Base-by-base conservation (phyloP, 1,139 yeast species). In the Yueomyces sp. region DNA sequence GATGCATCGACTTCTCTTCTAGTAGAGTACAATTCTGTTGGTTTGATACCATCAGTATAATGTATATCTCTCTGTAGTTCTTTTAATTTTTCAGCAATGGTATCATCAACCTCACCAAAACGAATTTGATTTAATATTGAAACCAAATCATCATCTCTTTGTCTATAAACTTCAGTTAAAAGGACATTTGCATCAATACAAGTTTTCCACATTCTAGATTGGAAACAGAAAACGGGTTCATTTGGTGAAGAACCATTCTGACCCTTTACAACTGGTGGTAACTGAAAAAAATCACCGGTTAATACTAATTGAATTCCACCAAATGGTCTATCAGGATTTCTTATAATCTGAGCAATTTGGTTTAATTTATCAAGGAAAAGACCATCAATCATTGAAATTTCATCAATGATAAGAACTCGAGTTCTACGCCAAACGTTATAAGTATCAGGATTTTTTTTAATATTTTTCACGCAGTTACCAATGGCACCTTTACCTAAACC, bases 221-320 rank as follows among this genome's bases (percentile, higher is more conserved):
- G 77, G 56, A 80, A 82, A 54, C 81, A 77, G 48, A 75, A 79
- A 35, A 62, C 55, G 6, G 62, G 56, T 33, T 9, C n/a, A 33
- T 33, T 33, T 5, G 8, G 19, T 9, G 6, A 4, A 9, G 19
- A 4, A 4, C 54, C 49, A 7, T 42, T 40, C 39, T 48, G 52
- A 27, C 53, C 52, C 42, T 68, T 70, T 28, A 72, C 66, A 4
- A 87, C 93, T 0, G 95, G 95, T 1, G 95, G 95, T 44, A 85
- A 64, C 60, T 85, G 95, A 60, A 78, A 84, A 55, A 85, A 85
- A 59, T 85, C 95, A 25, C 95, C 95, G 2, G 91, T 79, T 29
- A 81, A 60, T 9, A 85, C 73, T 9, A 85, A 54, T 58, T 85
- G 95, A 37, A 85, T 77, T 0, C 95, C 95, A 7, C 95, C 95